Evolutionary conservation across 176 grass and related monocot genomes (phyloP), one percentile per base, ranked within the genome.

Genomic region (Carex kokanica): DNA sequence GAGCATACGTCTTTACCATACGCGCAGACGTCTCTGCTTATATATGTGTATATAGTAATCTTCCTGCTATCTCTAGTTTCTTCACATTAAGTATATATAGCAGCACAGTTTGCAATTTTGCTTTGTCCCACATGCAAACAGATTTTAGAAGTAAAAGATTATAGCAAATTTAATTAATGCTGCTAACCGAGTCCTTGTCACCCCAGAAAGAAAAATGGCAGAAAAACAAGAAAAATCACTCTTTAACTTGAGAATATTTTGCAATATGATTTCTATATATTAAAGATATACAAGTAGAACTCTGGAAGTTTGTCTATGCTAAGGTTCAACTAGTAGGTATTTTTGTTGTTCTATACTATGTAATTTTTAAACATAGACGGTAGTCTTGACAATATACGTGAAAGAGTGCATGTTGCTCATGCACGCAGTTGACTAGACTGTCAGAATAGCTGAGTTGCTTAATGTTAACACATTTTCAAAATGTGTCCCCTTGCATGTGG

Each of bases 341-440:
- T 81, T 79, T 38, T 86, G 74, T 38, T 65, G n/a, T 59, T 64
- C 32, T 24, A 31, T 31, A 81, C 64, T 69, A 43, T 86, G 31
- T 56, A 56, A 61, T 41, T 16, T 40, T 36, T 67, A 79, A 23
- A 51, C 10, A 64, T 8, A 52, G 29, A 16, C 7, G 12, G 16
- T 38, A 38, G 60, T 65, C 49, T 78, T 40, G 52, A 72, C 21
- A 6, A 57, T 10, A n/a, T n/a, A 61, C 5, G 45, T 72, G 43
- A 10, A 67, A 71, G n/a, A 79, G 47, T 4, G 40, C 24, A 14
- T 31, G 36, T 45, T 45, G 13, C 75, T 61, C 78, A 40, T 81
- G n/a, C 51, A 20, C 6, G 23, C 34, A 84, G 11, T 79, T 79
- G 82, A 88, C 41, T 51, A 24, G 62, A 84, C 41, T 51, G 20